Base-by-base conservation (phyloP, 1,284 basidiomycete genomes). In the Cutaneotrichosporon mucoides region DNA sequence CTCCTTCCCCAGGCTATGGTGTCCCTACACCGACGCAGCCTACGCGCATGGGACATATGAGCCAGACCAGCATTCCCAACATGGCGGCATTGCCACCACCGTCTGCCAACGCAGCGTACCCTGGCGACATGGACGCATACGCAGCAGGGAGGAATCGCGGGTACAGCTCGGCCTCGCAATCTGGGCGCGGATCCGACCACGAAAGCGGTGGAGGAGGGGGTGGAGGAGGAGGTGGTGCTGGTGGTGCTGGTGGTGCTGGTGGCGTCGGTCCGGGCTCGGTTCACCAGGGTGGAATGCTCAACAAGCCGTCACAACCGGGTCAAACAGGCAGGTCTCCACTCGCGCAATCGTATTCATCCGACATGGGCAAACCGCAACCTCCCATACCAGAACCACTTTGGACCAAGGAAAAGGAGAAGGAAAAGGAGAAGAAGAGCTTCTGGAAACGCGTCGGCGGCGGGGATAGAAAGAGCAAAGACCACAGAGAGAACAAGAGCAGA, bases 81-180 rank as follows among this genome's bases (percentile, higher is more conserved):
- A 59, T 24, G 64, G 61, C 51, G 52, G 56, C n/a, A 41, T 63
- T 42, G 61, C 65, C 47, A 54, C 66, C 45, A 43, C 62, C 50
- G 38, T 24, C 24, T 24, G 53, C 60, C 53, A 16, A 49, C 45
- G 52, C 48, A 52, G 47, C 57, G 36, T 56, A 51, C 40, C 37
- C 36, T 7, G 49, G 33, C 33, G 66, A 38, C 66, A 65, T 68
- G 34, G 65, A 68, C 47, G 68, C 66, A 6, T 64, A 66, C 51
- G 41, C 53, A 3, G 15, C 45, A 7, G 50, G 45, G 34, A 50
- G 63, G 16, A 56, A 47, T 42, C 34, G 56, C 13, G 62, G 60
- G 7, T 61, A 60, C 56, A 60, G 56, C 35, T 51, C 60, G 4
- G 50, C 64, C 3, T 61, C 64, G 10, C 64, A 62, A 6, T 58